phyloP scores from a whole-genome alignment of 2,329 filamentous ascomycete species.

The Exophiala phaeomuriformis region DNA sequence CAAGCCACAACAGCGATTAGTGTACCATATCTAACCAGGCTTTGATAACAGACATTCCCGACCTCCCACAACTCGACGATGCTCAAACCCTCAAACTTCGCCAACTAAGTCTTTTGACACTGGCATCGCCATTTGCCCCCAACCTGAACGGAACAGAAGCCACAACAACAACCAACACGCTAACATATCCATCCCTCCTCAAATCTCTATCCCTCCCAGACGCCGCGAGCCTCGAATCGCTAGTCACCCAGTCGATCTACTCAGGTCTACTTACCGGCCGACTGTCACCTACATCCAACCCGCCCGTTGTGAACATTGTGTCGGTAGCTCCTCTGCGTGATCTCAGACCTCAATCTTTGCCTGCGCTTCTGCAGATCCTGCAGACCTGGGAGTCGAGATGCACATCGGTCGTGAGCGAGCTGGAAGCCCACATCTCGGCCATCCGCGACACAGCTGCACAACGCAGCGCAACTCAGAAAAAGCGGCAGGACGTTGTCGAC shows the following conservation, averaged over 20 bases:
- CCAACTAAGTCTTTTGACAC: slow-evolving; percentile 78
- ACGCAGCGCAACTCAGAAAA: slow-evolving; percentile 46
- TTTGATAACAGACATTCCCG: slow-evolving; percentile 36
- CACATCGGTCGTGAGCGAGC: slow-evolving; percentile 60
- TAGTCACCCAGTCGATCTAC: slow-evolving; percentile 84
- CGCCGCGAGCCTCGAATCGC: slow-evolving; percentile 67
- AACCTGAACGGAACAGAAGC: neutral
- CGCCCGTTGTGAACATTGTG: slow-evolving; percentile 66
- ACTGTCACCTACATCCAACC: slow-evolving; percentile 77
- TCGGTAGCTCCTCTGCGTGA: slow-evolving; percentile 82
- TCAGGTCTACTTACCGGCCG: slow-evolving; percentile 72
- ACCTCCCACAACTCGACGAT: slow-evolving; percentile 63
- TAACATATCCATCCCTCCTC: slow-evolving; percentile 67
- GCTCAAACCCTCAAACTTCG: slow-evolving; percentile 77
- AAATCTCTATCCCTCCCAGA: slow-evolving; percentile 58
- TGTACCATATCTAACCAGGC: too few species aligned
- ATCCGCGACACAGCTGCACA: slow-evolving; percentile 55
- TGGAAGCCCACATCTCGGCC: slow-evolving; percentile 65
- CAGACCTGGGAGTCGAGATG: slow-evolving; percentile 73
- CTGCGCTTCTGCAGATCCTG: slow-evolving; percentile 60
- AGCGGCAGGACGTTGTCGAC: slow-evolving; percentile 45
- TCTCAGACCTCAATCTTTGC: slow-evolving; percentile 65
- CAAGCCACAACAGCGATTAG: neutral
- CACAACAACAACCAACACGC: slow-evolving; percentile 43
- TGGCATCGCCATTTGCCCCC: slow-evolving; percentile 48